Evolutionary conservation across 2,329 filamentous ascomycete species (phyloP).

Genomic region (Tolypocladium amazonense): DNA sequence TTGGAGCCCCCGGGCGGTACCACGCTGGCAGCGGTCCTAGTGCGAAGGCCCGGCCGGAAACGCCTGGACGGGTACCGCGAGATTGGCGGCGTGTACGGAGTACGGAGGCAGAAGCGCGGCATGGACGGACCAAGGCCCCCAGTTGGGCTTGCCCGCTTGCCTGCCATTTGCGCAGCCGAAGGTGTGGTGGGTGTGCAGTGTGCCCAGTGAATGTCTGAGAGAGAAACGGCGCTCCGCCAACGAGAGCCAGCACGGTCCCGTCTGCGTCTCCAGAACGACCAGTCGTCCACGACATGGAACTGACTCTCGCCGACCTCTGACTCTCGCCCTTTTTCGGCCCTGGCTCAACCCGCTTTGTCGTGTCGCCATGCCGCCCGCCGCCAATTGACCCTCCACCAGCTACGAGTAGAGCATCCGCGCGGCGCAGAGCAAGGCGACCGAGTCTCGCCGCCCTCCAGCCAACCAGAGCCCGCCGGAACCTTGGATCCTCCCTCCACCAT

Average conservation of each 20-base stretch:
- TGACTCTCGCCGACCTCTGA: conserved; percentile 5
- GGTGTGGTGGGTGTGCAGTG: not conserved
- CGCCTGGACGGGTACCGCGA: not conserved
- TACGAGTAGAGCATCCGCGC: conserved; percentile 5
- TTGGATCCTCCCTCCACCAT: conserved; percentile 11
- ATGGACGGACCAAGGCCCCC: not conserved
- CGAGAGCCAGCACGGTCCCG: conserved; percentile 6
- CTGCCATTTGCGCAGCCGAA: not conserved
- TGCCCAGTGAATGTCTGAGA: conserved; percentile 10
- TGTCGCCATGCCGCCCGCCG: conserved; percentile 1
- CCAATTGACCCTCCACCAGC: conserved; percentile 2
- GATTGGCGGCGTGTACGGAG: not conserved
- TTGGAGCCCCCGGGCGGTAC: not conserved
- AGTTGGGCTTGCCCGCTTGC: not conserved
- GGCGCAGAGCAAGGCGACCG: conserved; percentile 7
- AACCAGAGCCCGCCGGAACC: conserved; percentile 11
- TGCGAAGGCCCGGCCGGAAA: not conserved
- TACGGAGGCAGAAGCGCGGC: not conserved
- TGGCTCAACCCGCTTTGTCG: conserved; percentile 3
- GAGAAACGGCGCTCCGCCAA: conserved; percentile 16
- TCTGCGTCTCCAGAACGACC: conserved; percentile 10
- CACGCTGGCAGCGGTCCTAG: not conserved
- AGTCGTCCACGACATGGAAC: conserved; percentile 14
- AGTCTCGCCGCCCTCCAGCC: conserved; percentile 6
- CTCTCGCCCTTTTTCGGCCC: not conserved